Conservation (phyloP, 2,329 filamentous ascomycete species). For the Talaromyces sp. region DNA sequence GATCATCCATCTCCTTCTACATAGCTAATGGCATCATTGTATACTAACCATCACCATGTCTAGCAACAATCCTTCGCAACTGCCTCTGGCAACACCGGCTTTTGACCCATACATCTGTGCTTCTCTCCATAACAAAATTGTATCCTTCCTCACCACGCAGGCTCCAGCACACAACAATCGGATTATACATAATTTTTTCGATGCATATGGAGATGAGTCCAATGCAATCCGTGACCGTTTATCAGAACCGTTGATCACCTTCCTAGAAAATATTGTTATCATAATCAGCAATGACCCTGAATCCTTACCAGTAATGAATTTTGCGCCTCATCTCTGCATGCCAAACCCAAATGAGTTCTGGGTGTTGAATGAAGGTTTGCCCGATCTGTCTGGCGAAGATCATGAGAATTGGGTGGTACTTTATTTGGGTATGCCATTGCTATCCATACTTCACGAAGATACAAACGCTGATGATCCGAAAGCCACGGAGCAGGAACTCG, state of each 20-base stretch:
- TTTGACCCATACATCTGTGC: constrained; percentile 4
- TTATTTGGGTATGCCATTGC: neutral
- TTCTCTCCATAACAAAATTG: neutral
- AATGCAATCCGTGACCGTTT: neutral
- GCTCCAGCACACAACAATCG: neutral
- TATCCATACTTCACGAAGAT: neutral
- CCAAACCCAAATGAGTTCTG: neutral
- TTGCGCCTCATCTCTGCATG: neutral
- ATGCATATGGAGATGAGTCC: neutral
- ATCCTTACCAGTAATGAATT: neutral
- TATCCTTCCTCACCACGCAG: neutral
- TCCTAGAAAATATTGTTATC: neutral
- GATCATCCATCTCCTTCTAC: too few species aligned
- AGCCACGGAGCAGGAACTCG: neutral
- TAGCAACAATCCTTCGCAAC: neutral
- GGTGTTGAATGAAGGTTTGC: neutral
- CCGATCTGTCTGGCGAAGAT: neutral
- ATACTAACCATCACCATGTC: neutral
- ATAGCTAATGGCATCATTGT: too few species aligned
- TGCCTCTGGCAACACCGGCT: neutral
- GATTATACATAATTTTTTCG: neutral
- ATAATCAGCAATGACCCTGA: neutral
- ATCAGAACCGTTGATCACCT: neutral
- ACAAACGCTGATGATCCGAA: neutral
- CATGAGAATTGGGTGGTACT: neutral